Base-by-base conservation (phyloP, 805 yeast genomes). In the Suhomyces kilbournensis region DNA sequence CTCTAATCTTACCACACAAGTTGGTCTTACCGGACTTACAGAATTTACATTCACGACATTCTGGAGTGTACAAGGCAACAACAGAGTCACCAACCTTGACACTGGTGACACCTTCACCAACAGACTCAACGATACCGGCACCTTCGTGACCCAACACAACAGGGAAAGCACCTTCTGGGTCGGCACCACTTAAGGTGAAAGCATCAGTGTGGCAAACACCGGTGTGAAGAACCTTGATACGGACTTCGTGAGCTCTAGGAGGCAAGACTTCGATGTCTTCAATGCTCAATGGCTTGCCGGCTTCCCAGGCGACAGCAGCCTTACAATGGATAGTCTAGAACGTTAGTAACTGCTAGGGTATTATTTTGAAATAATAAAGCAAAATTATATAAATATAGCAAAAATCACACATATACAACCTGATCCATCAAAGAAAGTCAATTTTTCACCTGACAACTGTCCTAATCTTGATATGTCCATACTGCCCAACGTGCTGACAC, bases 121-220 rank as follows among this genome's bases (percentile, higher is more conserved):
- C 81, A 49, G 90, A 82, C 77, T 93, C 99, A 44, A 94, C 98
- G 56, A 90, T 78, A 66, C 99, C 99, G 39, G 97, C 97, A 74
- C 97, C 97, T 74, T 94, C 99, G 74, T 94, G 99, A 56, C 99
- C 99, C 64, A 96, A 79, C 55, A 94, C 76, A 17, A 85, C 86
- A 15, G 98, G 98, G 82, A 91, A 91, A 12, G 86, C 88, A 63
- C 98, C 99, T 75, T 94, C 99, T 51, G 98, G 94, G 71, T 94
- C 99, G 52, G 77, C 81, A 54, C 99, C 99, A 47, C 96, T 86
- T 60, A 94, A 79, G 9, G 98, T 93, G 79, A 87, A 94, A 39
- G 97, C 97, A 70, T 94, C 99, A 34, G 99, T 94, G 77, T 94
- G 99, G 72, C 99, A 94, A 39, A 94, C 97, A 69, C 97, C 99